Evolutionary conservation across 2,329 filamentous ascomycete genomes (phyloP), one percentile per base, ranked within the genome.

Genomic region (Pseudocercospora fijiensis): DNA sequence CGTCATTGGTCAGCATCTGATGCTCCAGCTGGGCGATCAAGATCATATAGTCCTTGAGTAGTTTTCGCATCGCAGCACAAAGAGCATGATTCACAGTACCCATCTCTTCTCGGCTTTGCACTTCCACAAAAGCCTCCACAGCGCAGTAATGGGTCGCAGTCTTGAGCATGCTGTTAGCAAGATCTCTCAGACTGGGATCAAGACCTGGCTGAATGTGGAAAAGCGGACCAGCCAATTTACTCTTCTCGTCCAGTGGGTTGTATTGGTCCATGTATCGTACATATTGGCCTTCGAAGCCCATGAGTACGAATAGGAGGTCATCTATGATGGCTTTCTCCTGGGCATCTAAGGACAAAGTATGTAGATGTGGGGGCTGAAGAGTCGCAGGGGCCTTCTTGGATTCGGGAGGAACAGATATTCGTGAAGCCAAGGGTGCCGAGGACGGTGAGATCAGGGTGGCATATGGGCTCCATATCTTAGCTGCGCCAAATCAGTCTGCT

Each of bases 261-360:
- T 96, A 98, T 8, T 86, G 85, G 69, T 91, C 90, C 63, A 85
- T 85, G 75, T 92, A 98, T 61, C 91, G 90, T 66, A 99, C 90
- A 75, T 98, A 98, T 76, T 96, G 92, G n/a, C 95, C 95, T 78
- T 99, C 95, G 68, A 92, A 96, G 24, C 95, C 95, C 93, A 99
- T 97, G 72, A 98, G 96, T 4, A 96, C 92, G 74, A 94, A 97
- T 37, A 98, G 79, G 16, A 99, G 79, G 72, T 99, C 95, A 70
- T 97, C 93, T 49, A 98, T 82, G 53, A 99, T 89, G 8, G 87
- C 90, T 24, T 88, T 86, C 78, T 99, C 95, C 76, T 99, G 95
- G 2, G 86, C 85, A 68, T 96, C 90, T 27, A 96, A 80, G 0
- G 88, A 87, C 64, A 98, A 79, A 62, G 90, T 86, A 61, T 84